A percentile compares a stretch with the other conserved stretches of the same genome.
Evolutionary conservation across 108 stramenopile genomes (phyloP).

Genomic region (Skeletonema tropicum): DNA sequence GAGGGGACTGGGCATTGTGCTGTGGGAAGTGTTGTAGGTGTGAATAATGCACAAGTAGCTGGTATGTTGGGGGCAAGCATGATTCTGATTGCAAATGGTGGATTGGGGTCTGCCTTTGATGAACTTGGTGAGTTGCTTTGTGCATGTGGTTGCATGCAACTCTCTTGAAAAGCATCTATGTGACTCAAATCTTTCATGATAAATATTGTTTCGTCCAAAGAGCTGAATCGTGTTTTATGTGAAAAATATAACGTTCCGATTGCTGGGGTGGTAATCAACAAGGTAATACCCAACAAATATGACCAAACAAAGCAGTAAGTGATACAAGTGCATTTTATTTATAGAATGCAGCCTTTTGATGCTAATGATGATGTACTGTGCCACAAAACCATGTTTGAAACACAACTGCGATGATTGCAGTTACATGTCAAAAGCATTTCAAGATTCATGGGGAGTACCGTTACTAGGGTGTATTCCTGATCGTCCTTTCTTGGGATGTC

Average conservation of each 20-base stretch:
- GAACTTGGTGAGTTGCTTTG: slow-evolving; percentile 65
- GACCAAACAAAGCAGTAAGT: slow-evolving; percentile 78
- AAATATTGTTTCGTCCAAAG: slow-evolving; percentile 17
- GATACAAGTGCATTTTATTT: background rate
- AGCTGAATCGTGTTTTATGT: slow-evolving; percentile 91
- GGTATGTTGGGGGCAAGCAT: slow-evolving; percentile 86
- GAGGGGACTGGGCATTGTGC: slow-evolving; percentile 98
- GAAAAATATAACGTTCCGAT: slow-evolving; percentile 84
- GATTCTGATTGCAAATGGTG: slow-evolving; percentile 92
- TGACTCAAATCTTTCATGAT: background rate
- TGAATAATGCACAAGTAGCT: slow-evolving; percentile 95
- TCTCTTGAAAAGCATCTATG: background rate
- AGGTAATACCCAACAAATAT: slow-evolving; percentile 91
- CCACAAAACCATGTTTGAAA: background rate
- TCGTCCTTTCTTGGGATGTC: slow-evolving; percentile 89
- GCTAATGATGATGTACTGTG: background rate
- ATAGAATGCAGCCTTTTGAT: background rate
- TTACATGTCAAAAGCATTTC: slow-evolving; percentile 78
- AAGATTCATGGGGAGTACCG: slow-evolving; percentile 87
- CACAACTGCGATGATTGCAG: background rate
- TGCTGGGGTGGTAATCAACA: slow-evolving; percentile 94
- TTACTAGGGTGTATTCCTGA: slow-evolving; percentile 93
- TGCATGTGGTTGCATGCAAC: background rate
- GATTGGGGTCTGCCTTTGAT: slow-evolving; percentile 93
- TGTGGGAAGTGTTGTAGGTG: slow-evolving; percentile 94